Conservation (phyloP, 768 basidiomycete species). For the Tremella yokohamensis region DNA sequence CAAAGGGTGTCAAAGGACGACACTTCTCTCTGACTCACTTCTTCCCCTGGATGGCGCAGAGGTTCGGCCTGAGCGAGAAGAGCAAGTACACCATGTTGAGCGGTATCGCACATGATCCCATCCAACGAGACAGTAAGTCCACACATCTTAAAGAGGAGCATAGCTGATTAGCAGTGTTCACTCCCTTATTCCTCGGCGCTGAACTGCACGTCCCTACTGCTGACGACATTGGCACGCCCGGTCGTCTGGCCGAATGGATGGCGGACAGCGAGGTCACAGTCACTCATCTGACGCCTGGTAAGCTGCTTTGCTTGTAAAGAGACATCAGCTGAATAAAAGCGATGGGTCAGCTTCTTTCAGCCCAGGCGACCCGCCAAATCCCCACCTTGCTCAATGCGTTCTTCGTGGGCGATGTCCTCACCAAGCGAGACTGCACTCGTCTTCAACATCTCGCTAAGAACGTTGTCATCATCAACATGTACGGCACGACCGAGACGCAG, state of each 20-base stretch:
- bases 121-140: slow-evolving; percentile 91
- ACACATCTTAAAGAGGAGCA: not conserved
- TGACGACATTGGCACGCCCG: slow-evolving; percentile 95
- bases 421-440: slow-evolving; percentile 93
- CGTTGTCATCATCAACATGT: slow-evolving; percentile 97
- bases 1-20: slow-evolving; percentile 92
- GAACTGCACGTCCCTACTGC: slow-evolving; percentile 91
- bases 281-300: slow-evolving; percentile 87
- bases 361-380: slow-evolving; percentile 75
- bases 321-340: slow-evolving; percentile 53
- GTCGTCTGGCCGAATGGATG: slow-evolving; percentile 98
- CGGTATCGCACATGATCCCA: slow-evolving; percentile 98
- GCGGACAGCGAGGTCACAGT: slow-evolving; percentile 81
- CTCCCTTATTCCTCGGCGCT: slow-evolving; percentile 95
- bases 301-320: slow-evolving; percentile 1
- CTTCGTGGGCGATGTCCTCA: slow-evolving; percentile 98
- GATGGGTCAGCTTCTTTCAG: slow-evolving; percentile 97
- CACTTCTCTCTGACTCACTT: slow-evolving; percentile 97
- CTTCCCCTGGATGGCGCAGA: slow-evolving; percentile 97
- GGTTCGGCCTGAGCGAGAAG: slow-evolving; percentile 67
- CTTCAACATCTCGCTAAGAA: slow-evolving; percentile 88
- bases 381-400: slow-evolving; percentile 84
- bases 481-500: slow-evolving; percentile 98
- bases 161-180: slow-evolving; percentile 70
- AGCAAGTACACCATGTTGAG: slow-evolving; percentile 97